These are phyloP conservation scores for Citrus sp. DNA, from an alignment of 345 rosid species.

Conservation along the genomic window DNA sequence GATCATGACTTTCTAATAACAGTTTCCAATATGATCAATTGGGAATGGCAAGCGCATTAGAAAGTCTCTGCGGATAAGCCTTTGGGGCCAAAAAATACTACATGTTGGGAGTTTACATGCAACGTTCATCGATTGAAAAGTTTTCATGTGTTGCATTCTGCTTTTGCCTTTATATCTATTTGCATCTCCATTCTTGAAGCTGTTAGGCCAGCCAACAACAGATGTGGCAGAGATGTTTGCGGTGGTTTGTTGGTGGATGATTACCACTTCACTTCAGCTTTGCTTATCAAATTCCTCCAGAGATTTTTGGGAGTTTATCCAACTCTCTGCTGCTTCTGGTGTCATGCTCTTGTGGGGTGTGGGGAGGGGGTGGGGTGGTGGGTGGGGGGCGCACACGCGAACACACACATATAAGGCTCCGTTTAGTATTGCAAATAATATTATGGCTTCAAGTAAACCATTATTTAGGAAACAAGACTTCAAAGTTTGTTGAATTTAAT, in stretches of 20 bases:
- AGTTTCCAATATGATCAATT: slow-evolving; percentile 16
- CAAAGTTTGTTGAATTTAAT: too few relatives aligned
- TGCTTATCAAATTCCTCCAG: slow-evolving; percentile 56
- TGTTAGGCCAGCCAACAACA: slow-evolving; percentile 55
- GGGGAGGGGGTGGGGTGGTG: too few relatives aligned
- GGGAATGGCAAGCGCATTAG: slow-evolving; percentile 66
- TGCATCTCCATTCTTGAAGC: slow-evolving; percentile 45
- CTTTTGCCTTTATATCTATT: slow-evolving; percentile 50
- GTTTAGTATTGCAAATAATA: too few relatives aligned
- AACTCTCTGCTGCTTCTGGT: slow-evolving; percentile 77
- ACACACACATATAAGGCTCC: too few relatives aligned
- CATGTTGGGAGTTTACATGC: slow-evolving; percentile 69
- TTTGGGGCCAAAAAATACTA: slow-evolving; percentile 53
- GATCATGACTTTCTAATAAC: too few relatives aligned
- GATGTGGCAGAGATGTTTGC: slow-evolving; percentile 51
- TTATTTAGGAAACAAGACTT: too few relatives aligned
- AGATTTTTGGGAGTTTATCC: slow-evolving; percentile 63
- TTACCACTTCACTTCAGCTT: slow-evolving; percentile 64
- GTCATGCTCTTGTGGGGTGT: slow-evolving; percentile 44
- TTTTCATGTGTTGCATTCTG: slow-evolving; percentile 36
- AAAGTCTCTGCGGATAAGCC: slow-evolving; percentile 56
- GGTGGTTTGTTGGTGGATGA: slow-evolving; percentile 36
- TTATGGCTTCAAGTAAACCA: too few relatives aligned
- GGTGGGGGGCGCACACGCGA: too few relatives aligned
- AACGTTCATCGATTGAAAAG: slow-evolving; percentile 59